Evolutionary conservation across 2,329 filamentous ascomycete genomes (phyloP).

Genomic region (Hypoxylon sp.): DNA sequence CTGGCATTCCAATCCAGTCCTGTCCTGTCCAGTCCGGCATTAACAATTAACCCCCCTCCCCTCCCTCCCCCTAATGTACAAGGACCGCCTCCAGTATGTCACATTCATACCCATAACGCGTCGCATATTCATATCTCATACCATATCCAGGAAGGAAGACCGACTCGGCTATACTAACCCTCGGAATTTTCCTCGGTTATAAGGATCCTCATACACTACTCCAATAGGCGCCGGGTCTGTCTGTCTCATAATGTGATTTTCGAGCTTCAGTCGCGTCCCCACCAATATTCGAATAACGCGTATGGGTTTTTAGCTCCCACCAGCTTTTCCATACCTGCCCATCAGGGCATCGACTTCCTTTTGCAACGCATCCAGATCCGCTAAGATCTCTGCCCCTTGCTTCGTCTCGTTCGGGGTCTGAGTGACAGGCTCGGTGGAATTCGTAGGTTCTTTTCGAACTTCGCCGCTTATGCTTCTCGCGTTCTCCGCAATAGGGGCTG

Average conservation of each 20-base stretch:
- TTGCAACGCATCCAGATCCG: constrained; percentile 79
- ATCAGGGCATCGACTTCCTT: constrained; percentile 80
- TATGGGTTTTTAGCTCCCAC: constrained; percentile 17
- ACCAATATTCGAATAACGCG: not conserved
- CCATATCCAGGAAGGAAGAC: constrained; percentile 27
- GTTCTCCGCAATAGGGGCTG: constrained; percentile 38
- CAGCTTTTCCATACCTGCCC: constrained; percentile 56
- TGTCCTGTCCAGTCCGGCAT: constrained; percentile 5
- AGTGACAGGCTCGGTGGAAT: not conserved
- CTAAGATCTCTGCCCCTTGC: constrained; percentile 73
- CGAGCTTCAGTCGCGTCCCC: constrained; percentile 1
- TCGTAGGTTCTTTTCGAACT: not conserved
- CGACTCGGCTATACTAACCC: not conserved
- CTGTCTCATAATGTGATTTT: not conserved
- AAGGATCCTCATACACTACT: constrained; percentile 12
- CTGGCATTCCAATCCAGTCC: constrained; percentile 3
- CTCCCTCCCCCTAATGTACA: constrained; percentile 25
- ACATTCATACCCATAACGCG: constrained; percentile 15
- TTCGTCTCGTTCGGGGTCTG: constrained; percentile 43
- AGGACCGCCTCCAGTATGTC: constrained; percentile 20
- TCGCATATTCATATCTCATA: constrained; percentile 35
- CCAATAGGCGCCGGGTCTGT: not conserved
- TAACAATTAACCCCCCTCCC: constrained; percentile 21
- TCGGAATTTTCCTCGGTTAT: constrained; percentile 1
- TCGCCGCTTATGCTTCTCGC: constrained; percentile 44